These are phyloP conservation scores for Phytophthora cryptogea DNA, from an alignment of 352 stramenopile species.

Conservation along the genomic window DNA sequence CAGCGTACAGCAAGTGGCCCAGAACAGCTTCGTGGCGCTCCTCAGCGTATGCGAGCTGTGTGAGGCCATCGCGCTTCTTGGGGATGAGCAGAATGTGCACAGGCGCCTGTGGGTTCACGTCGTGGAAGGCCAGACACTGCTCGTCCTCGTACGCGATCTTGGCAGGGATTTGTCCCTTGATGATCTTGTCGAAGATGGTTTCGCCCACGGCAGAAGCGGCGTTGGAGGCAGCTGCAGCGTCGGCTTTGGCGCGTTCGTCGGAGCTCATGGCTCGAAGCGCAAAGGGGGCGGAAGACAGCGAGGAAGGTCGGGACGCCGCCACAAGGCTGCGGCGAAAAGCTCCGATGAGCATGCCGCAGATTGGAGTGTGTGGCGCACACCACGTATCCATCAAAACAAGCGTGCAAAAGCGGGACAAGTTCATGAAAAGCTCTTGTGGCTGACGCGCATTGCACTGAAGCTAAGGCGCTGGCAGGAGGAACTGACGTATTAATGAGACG, in stretches of 20 bases:
- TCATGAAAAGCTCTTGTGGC: background rate
- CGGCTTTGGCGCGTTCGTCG: slow-evolving; percentile 66
- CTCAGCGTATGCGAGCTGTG: slow-evolving; percentile 87
- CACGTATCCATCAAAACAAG: slow-evolving; percentile 29
- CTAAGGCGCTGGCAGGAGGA: too few relatives aligned
- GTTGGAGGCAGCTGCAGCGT: slow-evolving; percentile 42
- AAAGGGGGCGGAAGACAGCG: slow-evolving; percentile 12
- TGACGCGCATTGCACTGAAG: too few relatives aligned
- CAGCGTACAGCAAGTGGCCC: slow-evolving; percentile 93
- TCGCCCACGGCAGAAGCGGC: slow-evolving; percentile 55
- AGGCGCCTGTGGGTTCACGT: slow-evolving; percentile 96
- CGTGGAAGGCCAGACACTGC: slow-evolving; percentile 96
- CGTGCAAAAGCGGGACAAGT: slow-evolving; percentile 12
- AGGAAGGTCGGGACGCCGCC: slow-evolving; percentile 11
- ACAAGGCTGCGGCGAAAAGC: slow-evolving; percentile 22
- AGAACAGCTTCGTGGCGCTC: slow-evolving; percentile 94
- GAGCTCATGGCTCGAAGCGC: slow-evolving; percentile 49
- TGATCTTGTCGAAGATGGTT: slow-evolving; percentile 99
- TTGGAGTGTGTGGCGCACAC: slow-evolving; percentile 7
- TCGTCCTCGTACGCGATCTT: slow-evolving; percentile 97
- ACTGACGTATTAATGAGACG: background rate
- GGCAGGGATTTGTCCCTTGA: slow-evolving; percentile 93
- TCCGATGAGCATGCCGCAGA: slow-evolving; percentile 24
- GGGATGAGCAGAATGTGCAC: slow-evolving; percentile 98
- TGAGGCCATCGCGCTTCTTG: slow-evolving; percentile 93